A percentile compares a stretch with the other conserved stretches of the same genome.
Conservation (phyloP, 768 basidiomycete species). For the Rhodotorula babjevae region DNA sequence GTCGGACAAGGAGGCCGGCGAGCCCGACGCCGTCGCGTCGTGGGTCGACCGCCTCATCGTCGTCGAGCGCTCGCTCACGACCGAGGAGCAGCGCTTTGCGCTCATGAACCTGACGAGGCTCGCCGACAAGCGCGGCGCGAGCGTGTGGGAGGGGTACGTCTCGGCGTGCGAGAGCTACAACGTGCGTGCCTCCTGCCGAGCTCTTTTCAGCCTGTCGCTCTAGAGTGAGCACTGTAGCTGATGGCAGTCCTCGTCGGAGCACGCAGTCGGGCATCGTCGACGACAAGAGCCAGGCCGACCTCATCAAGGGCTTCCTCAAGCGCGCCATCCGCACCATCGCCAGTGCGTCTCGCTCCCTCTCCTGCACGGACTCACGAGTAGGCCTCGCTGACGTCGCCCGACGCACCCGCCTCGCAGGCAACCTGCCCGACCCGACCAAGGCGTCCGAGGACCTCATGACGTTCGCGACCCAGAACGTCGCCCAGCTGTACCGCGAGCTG, state of each 20-base stretch:
- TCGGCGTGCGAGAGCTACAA: slow-evolving; percentile 74
- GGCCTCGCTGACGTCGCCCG: background rate
- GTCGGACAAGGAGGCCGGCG: slow-evolving; percentile 55
- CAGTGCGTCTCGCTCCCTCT: slow-evolving; percentile 49
- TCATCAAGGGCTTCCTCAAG: slow-evolving; percentile 57
- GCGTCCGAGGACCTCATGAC: slow-evolving; percentile 69
- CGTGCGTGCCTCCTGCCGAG: slow-evolving; percentile 53
- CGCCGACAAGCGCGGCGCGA: slow-evolving; percentile 62
- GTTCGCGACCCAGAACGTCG: slow-evolving; percentile 84
- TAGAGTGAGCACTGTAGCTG: too few relatives aligned
- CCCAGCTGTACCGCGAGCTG: slow-evolving; percentile 74
- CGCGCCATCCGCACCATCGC: slow-evolving; percentile 58
- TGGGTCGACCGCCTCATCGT: slow-evolving; percentile 82
- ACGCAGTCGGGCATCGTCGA: slow-evolving; percentile 86
- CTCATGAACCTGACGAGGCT: slow-evolving; percentile 63
- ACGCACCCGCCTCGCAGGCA: slow-evolving; percentile 46
- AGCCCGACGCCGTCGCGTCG: slow-evolving; percentile 49
- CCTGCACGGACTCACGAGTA: too few relatives aligned
- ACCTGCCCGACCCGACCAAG: slow-evolving; percentile 61
- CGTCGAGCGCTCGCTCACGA: slow-evolving; percentile 64
- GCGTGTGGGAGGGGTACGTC: slow-evolving; percentile 64
- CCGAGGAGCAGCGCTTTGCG: slow-evolving; percentile 54
- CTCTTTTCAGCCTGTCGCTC: background rate
- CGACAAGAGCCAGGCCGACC: slow-evolving; percentile 60
- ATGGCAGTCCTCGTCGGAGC: too few relatives aligned